Evolutionary conservation across 1,284 basidiomycete species (phyloP).

Genomic region (Ganoderma leucocontextum): DNA sequence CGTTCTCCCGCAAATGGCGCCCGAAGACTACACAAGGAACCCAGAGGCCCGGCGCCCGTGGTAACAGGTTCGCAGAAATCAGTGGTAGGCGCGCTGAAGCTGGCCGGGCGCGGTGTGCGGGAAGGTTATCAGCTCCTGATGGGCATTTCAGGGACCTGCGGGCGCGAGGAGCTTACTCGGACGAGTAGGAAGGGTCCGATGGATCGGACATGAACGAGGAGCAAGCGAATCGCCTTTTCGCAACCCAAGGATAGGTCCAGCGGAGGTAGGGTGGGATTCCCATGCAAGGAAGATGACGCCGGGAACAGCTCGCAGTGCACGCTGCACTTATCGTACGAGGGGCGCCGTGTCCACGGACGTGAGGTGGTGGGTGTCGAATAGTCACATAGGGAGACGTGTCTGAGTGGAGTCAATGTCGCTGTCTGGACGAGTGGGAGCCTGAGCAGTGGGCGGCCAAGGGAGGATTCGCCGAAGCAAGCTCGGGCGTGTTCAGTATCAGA

Average conservation of each 20-base stretch:
- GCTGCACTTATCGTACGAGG: conserved; percentile 19
- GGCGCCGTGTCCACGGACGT: not conserved
- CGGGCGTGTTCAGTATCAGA: conserved; percentile 22
- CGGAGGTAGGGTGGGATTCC: conserved; percentile 29
- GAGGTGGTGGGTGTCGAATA: not conserved
- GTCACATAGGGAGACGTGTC: not conserved
- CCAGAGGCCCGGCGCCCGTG: conserved; percentile 1
- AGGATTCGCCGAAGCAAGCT: conserved; percentile 20
- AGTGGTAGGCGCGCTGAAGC: not conserved
- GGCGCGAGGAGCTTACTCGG: conserved; percentile 8
- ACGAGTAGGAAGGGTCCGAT: conserved; percentile 23
- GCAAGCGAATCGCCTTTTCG: conserved; percentile 21
- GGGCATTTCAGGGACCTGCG: conserved; percentile 16
- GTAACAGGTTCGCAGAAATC: conserved; percentile 2
- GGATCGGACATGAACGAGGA: conserved; percentile 18
- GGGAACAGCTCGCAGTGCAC: conserved; percentile 12
- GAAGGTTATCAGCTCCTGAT: conserved; percentile 27
- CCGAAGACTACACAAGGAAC: not conserved
- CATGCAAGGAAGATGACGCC: conserved; percentile 2
- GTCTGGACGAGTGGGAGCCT: conserved; percentile 5
- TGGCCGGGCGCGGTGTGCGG: conserved; percentile 14
- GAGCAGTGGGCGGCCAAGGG: conserved; percentile 6
- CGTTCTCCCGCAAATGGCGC: conserved; percentile 2
- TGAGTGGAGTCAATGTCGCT: conserved; percentile 3
- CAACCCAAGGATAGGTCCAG: conserved; percentile 13